phyloP scores from a whole-genome alignment of 2,329 filamentous ascomycete species.

The Mariannaea sp. region DNA sequence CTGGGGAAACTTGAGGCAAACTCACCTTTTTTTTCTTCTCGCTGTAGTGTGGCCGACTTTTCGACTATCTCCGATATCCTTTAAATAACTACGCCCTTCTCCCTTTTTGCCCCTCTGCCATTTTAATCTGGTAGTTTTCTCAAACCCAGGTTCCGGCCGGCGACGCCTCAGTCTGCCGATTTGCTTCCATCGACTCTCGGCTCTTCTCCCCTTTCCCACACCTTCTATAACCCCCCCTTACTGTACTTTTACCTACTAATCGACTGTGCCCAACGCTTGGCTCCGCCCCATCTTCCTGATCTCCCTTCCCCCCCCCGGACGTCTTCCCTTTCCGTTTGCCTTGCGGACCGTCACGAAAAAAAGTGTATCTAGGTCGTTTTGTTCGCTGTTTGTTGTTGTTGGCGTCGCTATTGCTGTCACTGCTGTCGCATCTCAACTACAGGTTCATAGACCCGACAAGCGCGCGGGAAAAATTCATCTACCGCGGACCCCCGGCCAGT shows the following conservation, averaged over 20 bases:
- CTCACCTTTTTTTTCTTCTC: not conserved
- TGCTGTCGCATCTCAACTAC: constrained; percentile 16
- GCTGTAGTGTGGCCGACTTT: not conserved
- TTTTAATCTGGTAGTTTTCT: not conserved
- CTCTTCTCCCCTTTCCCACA: constrained; percentile 12
- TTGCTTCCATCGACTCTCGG: constrained; percentile 9
- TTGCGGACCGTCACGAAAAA: not conserved
- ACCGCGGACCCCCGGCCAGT: constrained; percentile 19
- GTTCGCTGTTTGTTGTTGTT: constrained; percentile 1
- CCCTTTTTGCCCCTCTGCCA: not conserved
- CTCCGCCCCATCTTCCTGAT: constrained; percentile 10
- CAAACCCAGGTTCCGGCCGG: constrained; percentile 4
- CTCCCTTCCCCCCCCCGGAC: not conserved
- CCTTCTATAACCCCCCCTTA: constrained; percentile 10
- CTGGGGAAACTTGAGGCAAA: too few relatives aligned
- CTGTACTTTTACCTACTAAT: constrained; percentile 1
- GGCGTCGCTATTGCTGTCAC: constrained; percentile 1
- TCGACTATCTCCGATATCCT: not conserved
- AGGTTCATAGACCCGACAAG: constrained; percentile 25
- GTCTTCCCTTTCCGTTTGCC: constrained; percentile 1
- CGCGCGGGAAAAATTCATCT: constrained; percentile 31
- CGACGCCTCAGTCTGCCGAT: constrained; percentile 11
- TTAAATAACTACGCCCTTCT: too few relatives aligned
- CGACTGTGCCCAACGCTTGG: constrained; percentile 11
- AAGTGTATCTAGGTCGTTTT: not conserved